Evolutionary conservation across 2,329 filamentous ascomycete species (phyloP).

Genomic region (Venturia carpophila): DNA sequence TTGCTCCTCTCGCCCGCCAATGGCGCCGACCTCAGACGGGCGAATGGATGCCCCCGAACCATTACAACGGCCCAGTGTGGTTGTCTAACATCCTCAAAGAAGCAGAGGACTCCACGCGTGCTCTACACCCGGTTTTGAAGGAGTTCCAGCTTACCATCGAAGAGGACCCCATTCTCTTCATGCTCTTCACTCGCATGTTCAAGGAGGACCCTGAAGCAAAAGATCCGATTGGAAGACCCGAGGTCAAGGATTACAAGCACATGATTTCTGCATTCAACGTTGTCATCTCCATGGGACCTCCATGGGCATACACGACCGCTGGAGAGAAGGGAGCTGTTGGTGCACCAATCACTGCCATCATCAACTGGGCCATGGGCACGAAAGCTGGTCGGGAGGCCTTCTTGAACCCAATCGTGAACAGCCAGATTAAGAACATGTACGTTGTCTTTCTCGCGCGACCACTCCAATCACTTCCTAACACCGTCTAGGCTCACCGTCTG

Average conservation of each 20-base stretch:
- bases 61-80: neutral
- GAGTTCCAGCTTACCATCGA: constrained; percentile 63
- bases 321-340: constrained; percentile 8
- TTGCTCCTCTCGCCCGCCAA: neutral
- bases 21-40: neutral
- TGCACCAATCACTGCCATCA: constrained; percentile 1
- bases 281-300: constrained; percentile 5
- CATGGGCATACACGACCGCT: constrained; percentile 3
- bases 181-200: constrained; percentile 63
- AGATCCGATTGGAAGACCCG: constrained; percentile 54
- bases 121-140: constrained; percentile 44
- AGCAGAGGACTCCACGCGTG: neutral
- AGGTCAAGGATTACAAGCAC: constrained; percentile 37
- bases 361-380: constrained; percentile 6
- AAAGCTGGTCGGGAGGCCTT: neutral
- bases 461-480: neutral
- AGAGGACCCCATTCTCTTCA: constrained; percentile 53
- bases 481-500: neutral
- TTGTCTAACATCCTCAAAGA: neutral
- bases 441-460: neutral
- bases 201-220: constrained; percentile 54
- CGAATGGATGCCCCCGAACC: neutral
- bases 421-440: neutral
- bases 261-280: constrained; percentile 3
- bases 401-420: neutral